These are phyloP conservation scores for Gracilaria vermiculophylla DNA, from an alignment of 23 red algal species.

Conservation along the genomic window DNA sequence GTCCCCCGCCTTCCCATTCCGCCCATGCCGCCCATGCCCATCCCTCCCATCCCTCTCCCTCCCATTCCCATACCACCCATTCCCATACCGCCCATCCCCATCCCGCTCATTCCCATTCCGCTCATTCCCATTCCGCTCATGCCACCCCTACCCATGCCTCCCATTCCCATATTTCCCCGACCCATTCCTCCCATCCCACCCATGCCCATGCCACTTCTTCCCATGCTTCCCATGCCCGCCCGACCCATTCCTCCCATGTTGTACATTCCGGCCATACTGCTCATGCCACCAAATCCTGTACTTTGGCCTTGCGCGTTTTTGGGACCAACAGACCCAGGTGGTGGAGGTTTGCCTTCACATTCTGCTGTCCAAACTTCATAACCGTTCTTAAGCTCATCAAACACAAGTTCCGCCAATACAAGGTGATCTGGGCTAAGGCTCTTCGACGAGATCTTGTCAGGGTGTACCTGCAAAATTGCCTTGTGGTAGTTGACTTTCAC, in stretches of 20 bases:
- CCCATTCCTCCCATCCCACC: conserved; percentile 85
- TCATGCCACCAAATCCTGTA: conserved; percentile 54
- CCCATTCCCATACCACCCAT: conserved; percentile 44
- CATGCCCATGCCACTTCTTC: conserved; percentile 77
- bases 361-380: conserved; percentile 84
- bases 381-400: conserved; percentile 85
- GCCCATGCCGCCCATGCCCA: conserved; percentile 31
- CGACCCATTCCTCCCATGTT: conserved; percentile 34
- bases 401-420: conserved; percentile 81
- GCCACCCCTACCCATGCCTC: conserved; percentile 61
- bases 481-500: conserved; percentile 88
- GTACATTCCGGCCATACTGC: conserved; percentile 68
- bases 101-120: conserved; percentile 39
- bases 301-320: conserved; percentile 33
- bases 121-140: conserved; percentile 78
- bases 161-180: conserved; percentile 33
- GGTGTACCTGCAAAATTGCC: conserved; percentile 84
- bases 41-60: conserved; percentile 42
- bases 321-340: conserved; percentile 80
- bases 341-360: conserved; percentile 75
- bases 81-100: conserved; percentile 53
- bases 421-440: conserved; percentile 60
- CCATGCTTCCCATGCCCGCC: conserved; percentile 57
- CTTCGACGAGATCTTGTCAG: conserved; percentile 83
- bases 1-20: background rate